These are phyloP conservation scores for Celoporthe dispersa DNA, from an alignment of 2,329 filamentous ascomycete genomes.

Conservation along the genomic window DNA sequence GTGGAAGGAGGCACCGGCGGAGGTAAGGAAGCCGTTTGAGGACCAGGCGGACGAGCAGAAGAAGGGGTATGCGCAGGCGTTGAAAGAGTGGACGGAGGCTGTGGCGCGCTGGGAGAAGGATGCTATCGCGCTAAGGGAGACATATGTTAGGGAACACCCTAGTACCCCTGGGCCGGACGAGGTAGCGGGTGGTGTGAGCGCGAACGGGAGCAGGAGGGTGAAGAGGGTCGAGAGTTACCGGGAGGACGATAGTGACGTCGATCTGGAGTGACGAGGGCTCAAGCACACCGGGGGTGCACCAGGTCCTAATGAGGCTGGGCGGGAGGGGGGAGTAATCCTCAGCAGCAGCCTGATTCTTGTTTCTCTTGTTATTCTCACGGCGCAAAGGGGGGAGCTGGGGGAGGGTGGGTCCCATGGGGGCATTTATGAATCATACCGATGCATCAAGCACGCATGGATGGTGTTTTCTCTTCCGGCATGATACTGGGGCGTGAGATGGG, in stretches of 20 bases:
- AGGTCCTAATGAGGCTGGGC: too few species aligned
- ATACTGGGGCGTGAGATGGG: not conserved
- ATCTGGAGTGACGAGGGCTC: conserved; percentile 33
- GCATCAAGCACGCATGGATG: conserved; percentile 25
- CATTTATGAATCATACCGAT: not conserved
- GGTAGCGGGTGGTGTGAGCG: conserved; percentile 13
- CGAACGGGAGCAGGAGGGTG: conserved; percentile 30
- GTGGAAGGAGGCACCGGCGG: conserved; percentile 79
- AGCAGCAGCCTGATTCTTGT: not conserved
- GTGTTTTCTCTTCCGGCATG: conserved; percentile 20
- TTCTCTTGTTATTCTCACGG: conserved; percentile 10
- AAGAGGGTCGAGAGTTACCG: conserved; percentile 43
- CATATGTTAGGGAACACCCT: conserved; percentile 60
- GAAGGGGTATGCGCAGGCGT: conserved; percentile 60
- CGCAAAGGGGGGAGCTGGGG: not conserved
- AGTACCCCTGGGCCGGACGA: conserved; percentile 43
- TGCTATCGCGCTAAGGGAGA: conserved; percentile 57
- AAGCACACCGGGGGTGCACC: not conserved
- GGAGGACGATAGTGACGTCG: conserved; percentile 43
- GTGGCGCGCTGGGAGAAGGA: conserved; percentile 73
- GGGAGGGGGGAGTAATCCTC: not conserved
- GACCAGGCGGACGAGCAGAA: conserved; percentile 75
- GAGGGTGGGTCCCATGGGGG: not conserved
- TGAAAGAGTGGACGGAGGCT: conserved; percentile 64
- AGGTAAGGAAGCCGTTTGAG: conserved; percentile 77